Evolutionary conservation across 1,284 basidiomycete genomes (phyloP).

Genomic region (Meripilus lineatus): DNA sequence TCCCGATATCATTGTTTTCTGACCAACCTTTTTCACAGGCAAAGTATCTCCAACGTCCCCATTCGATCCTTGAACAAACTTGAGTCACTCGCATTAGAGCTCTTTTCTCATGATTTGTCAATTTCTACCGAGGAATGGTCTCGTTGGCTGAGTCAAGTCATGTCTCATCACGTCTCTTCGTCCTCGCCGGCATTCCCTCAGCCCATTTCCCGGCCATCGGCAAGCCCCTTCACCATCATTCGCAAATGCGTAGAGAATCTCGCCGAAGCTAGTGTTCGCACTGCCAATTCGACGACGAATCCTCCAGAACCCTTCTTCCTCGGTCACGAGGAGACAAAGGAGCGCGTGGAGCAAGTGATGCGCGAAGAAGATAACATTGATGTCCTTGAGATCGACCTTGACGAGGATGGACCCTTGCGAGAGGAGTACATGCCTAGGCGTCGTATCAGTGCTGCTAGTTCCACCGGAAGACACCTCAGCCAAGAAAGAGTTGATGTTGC

Average conservation of each 20-base stretch:
- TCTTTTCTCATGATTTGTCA: constrained; percentile 65
- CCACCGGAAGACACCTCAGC: too few relatives aligned
- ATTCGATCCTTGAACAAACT: constrained; percentile 63
- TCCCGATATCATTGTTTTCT: constrained; percentile 1
- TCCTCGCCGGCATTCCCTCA: constrained; percentile 56
- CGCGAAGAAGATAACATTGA: constrained; percentile 35
- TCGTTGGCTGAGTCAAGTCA: constrained; percentile 60
- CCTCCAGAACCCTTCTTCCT: constrained; percentile 63
- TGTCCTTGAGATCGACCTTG: constrained; percentile 66
- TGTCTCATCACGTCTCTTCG: constrained; percentile 58
- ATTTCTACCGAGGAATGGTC: constrained; percentile 60
- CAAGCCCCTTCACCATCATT: constrained; percentile 61
- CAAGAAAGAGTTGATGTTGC: constrained; percentile 31
- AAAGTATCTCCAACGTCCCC: constrained; percentile 71
- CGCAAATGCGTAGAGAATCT: constrained; percentile 68
- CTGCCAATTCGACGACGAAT: constrained; percentile 12
- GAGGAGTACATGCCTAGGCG: constrained; percentile 75
- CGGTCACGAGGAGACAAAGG: constrained; percentile 57
- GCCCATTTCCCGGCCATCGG: constrained; percentile 73
- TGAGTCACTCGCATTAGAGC: constrained; percentile 64
- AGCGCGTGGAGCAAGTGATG: constrained; percentile 29
- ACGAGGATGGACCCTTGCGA: constrained; percentile 74
- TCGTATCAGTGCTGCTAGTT: constrained; percentile 39
- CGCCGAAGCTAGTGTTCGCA: constrained; percentile 35
- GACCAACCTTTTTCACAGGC: constrained; percentile 40